Base-by-base conservation (phyloP, 805 yeast species). In the Candida mattraensis region DNA sequence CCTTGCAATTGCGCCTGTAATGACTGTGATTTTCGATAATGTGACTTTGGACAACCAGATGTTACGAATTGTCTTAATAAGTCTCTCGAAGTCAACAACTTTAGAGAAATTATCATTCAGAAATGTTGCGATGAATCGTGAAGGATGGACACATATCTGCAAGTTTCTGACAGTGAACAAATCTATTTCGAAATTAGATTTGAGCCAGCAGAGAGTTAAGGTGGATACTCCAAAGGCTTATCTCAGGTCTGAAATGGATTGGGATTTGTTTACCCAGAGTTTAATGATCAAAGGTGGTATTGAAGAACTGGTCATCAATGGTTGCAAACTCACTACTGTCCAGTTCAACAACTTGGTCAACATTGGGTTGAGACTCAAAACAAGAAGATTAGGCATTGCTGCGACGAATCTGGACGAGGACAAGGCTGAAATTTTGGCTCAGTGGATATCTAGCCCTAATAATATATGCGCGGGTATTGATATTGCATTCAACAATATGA, bases 301-400 rank as follows among this genome's bases (percentile, higher is more conserved):
- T 21, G 80, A 74, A 50, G 82, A 76, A 45, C 61, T 76, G 38
- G 81, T 76, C 11, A 67, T 76, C 33, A 74, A 76, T 45, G 81
- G 82, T 1, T 76, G 80, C 50, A 70, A 71, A 44, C 51, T 76
- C 27, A 51, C 65, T 3, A 71, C 69, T 40, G 57, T 54, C 3
- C 65, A 60, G 22, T 74, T 74, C 42, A 49, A 56, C 22, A 54
- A 58, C 7, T 58, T 76, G 28, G 62, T 76, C 16, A 56, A 56
- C 7, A 59, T 57, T 16, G 76, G 77, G 0, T 58, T 75, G 10
- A 45, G 51, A 10, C 41, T 64, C 15, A 57, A 64, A 11, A 76
- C 82, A 1, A 66, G 64, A 53, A 57, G 81, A 40, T 53, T 76
- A 18, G 81, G 82, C 3, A 59, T 76, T 14, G 82, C 81, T 0